Evolutionary conservation across 495 filamentous ascomycete genomes (phyloP).

Genomic region (Penicilliopsis zonata): DNA sequence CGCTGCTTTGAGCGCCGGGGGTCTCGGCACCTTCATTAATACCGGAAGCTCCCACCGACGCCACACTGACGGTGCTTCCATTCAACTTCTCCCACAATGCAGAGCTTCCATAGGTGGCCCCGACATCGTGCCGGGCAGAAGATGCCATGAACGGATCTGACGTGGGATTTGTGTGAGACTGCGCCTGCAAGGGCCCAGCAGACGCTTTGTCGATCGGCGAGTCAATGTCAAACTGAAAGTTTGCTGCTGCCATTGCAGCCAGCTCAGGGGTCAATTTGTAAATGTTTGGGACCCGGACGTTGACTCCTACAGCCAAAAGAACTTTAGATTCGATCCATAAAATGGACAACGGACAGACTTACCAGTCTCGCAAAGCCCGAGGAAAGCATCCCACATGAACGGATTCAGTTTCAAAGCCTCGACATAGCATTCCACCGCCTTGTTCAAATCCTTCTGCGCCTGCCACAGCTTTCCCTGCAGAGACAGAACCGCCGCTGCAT

Average conservation of each 20-base stretch:
- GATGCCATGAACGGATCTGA: conserved; percentile 36
- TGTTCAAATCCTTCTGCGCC: conserved; percentile 65
- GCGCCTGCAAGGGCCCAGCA: conserved; percentile 28
- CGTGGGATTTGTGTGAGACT: conserved; percentile 28
- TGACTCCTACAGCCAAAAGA: too few species aligned
- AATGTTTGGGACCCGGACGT: conserved; percentile 67
- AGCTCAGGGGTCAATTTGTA: conserved; percentile 69
- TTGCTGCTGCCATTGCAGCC: conserved; percentile 32
- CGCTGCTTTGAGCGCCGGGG: conserved; percentile 28
- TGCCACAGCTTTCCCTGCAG: conserved; percentile 81
- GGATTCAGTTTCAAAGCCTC: conserved; percentile 83
- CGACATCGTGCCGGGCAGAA: conserved; percentile 27
- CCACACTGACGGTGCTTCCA: conserved; percentile 30
- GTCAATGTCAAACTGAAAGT: conserved; percentile 22
- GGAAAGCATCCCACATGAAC: conserved; percentile 97
- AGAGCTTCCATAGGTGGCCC: conserved; percentile 32
- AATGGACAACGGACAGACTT: too few species aligned
- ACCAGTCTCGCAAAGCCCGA: conserved; percentile 63
- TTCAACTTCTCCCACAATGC: conserved; percentile 48
- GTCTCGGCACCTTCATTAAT: conserved; percentile 32
- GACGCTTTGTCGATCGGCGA: conserved; percentile 24
- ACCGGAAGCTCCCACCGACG: conserved; percentile 15
- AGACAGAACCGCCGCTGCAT: conserved; percentile 69
- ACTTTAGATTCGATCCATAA: too few species aligned
- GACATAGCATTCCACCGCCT: conserved; percentile 72